Evolutionary conservation across 306 rosid species (phyloP).

Genomic region (Sechiopsis laciniata): DNA sequence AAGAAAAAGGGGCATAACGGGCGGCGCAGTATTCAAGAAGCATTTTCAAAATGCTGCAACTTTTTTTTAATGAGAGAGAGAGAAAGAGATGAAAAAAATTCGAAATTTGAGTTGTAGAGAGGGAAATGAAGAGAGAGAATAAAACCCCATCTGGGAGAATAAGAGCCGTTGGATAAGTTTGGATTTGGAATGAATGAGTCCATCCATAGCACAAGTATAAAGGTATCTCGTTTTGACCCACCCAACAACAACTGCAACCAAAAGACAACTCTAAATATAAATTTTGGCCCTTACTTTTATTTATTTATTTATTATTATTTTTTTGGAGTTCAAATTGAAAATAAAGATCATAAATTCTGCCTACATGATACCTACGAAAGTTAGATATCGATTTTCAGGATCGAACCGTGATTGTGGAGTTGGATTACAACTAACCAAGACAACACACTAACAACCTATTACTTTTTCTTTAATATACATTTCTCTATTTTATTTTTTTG

Average conservation of each 20-base stretch:
- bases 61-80: background rate
- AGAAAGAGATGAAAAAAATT: conserved; percentile 27
- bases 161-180: background rate
- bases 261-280: background rate
- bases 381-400: too few relatives aligned
- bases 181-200: background rate
- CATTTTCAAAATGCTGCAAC: conserved; percentile 27
- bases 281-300: background rate
- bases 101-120: conserved; percentile 42
- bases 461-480: background rate
- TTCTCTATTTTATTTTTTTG: background rate
- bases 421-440: too few relatives aligned
- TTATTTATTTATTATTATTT: background rate
- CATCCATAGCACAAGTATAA: background rate
- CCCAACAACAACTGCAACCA: background rate
- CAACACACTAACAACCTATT: too few relatives aligned
- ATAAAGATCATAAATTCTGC: too few relatives aligned
- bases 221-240: background rate
- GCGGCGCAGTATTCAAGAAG: conserved; percentile 34
- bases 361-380: too few relatives aligned
- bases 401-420: too few relatives aligned
- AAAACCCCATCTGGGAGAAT: background rate
- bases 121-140: background rate
- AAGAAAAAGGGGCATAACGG: conserved; percentile 12
- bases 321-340: too few relatives aligned